These are phyloP conservation scores for Oehlia diaphana DNA, from an alignment of 192 early-diverging fungal species.

Conservation along the genomic window DNA sequence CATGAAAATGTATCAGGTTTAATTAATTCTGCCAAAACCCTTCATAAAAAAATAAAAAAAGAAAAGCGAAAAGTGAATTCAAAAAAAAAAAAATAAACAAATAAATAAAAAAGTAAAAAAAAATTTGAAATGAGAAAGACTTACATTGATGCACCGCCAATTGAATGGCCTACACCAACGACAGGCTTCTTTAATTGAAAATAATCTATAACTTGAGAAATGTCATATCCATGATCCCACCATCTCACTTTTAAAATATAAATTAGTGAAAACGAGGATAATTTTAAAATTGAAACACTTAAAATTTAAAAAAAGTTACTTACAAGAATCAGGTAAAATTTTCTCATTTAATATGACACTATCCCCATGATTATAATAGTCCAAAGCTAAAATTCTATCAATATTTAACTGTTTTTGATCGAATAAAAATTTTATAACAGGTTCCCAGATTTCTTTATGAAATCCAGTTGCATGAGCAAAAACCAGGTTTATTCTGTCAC, in stretches of 20 bases:
- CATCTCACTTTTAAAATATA: constrained; percentile 44
- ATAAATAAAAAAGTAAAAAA: constrained; percentile 7
- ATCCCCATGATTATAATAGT: constrained; percentile 59
- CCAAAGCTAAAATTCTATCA: constrained; percentile 50
- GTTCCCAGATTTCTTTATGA: constrained; percentile 59
- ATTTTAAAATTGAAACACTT: too few species aligned
- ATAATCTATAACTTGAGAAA: constrained; percentile 46
- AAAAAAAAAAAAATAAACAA: too few species aligned
- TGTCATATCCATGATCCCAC: constrained; percentile 53
- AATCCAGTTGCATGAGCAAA: constrained; percentile 63
- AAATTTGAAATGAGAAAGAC: constrained; percentile 20
- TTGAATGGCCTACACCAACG: constrained; percentile 62
- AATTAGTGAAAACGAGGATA: neutral
- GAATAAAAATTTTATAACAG: constrained; percentile 42
- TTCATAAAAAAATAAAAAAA: neutral
- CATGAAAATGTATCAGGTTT: constrained; percentile 37
- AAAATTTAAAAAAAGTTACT: neutral
- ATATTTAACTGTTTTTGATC: constrained; percentile 27
- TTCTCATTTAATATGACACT: constrained; percentile 54
- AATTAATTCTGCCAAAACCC: constrained; percentile 33
- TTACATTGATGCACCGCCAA: constrained; percentile 41
- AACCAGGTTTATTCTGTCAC: constrained; percentile 33
- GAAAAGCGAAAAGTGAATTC: neutral
- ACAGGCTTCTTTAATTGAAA: constrained; percentile 38
- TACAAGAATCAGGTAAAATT: constrained; percentile 39